A percentile compares a stretch with the other conserved stretches of the same genome.
Conservation (phyloP, 305 asterid genomes). For the Fraxinus angustifolia region DNA sequence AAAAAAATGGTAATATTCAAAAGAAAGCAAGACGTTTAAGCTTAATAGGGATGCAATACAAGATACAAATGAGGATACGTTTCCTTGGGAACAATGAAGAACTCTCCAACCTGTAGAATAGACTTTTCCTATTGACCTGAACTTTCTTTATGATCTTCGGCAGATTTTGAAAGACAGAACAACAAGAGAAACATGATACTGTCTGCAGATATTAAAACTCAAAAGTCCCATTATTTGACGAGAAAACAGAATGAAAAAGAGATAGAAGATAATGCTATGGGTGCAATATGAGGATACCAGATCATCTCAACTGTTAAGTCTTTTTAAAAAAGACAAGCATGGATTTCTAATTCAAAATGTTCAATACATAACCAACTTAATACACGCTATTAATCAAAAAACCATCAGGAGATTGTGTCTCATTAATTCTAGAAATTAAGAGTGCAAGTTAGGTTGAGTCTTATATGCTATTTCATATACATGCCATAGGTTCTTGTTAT, state of each 20-base stretch:
- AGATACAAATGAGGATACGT: slow-evolving; percentile 65
- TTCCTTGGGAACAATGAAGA: slow-evolving; percentile 57
- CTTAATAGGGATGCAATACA: slow-evolving; percentile 19
- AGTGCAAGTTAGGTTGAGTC: slow-evolving; percentile 7
- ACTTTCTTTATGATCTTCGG: slow-evolving; percentile 42
- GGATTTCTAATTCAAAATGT: not conserved
- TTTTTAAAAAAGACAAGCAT: not conserved
- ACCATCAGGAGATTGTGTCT: not conserved
- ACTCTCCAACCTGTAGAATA: slow-evolving; percentile 53
- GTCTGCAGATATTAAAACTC: slow-evolving; percentile 43
- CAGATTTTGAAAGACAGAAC: slow-evolving; percentile 46
- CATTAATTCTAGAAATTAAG: slow-evolving; percentile 3
- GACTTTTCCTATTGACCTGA: slow-evolving; percentile 52
- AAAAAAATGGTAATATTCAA: not conserved
- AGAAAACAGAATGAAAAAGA: slow-evolving; percentile 7
- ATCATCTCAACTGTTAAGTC: not conserved
- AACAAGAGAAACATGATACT: slow-evolving; percentile 45
- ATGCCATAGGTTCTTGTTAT: not conserved
- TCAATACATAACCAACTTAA: not conserved
- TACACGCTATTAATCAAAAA: slow-evolving; percentile 5
- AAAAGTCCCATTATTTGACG: slow-evolving; percentile 16
- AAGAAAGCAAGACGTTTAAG: not conserved
- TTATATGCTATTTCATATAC: not conserved
- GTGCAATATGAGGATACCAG: not conserved
- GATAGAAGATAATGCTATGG: not conserved